Conservation (phyloP, 1,284 basidiomycete species). For the Chondrostereum purpureum region DNA sequence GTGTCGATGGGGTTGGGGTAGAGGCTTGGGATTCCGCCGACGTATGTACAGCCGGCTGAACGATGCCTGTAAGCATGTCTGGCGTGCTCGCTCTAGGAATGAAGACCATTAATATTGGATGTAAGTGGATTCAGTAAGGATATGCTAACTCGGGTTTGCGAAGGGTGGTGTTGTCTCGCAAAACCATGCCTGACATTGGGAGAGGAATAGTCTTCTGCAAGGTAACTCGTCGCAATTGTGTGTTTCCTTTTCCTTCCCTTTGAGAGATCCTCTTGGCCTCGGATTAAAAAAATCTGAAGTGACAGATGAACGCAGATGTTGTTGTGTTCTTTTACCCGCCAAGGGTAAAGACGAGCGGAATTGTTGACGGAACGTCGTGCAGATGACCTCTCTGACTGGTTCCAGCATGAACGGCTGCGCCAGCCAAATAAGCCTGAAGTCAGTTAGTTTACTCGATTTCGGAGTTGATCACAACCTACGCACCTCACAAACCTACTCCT, state of each 20-base stretch:
- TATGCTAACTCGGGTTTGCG: conserved; percentile 20
- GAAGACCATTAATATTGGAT: not conserved
- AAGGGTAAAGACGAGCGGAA: conserved; percentile 13
- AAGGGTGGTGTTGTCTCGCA: conserved; percentile 22
- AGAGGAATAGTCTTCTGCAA: conserved; percentile 16
- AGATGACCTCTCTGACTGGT: conserved; percentile 43
- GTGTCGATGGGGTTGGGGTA: not conserved
- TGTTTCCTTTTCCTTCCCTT: conserved; percentile 37
- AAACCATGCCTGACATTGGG: conserved; percentile 35
- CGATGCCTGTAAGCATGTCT: not conserved
- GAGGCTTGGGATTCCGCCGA: not conserved
- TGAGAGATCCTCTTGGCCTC: conserved; percentile 35
- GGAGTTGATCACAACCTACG: not conserved
- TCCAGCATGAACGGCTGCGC: conserved; percentile 44
- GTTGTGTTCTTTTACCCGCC: conserved; percentile 22
- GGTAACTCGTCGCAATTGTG: conserved; percentile 25
- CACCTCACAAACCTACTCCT: not conserved
- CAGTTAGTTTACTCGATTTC: not conserved
- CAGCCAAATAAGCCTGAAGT: conserved; percentile 15
- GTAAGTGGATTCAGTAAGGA: not conserved
- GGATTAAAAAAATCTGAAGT: conserved; percentile 50
- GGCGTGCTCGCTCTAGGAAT: not conserved
- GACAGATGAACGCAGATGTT: conserved; percentile 23
- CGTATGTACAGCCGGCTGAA: not conserved
- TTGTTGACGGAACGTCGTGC: conserved; percentile 38